phyloP scores from a whole-genome alignment of 176 grass and related monocot species.

The Elaeis guineensis region DNA sequence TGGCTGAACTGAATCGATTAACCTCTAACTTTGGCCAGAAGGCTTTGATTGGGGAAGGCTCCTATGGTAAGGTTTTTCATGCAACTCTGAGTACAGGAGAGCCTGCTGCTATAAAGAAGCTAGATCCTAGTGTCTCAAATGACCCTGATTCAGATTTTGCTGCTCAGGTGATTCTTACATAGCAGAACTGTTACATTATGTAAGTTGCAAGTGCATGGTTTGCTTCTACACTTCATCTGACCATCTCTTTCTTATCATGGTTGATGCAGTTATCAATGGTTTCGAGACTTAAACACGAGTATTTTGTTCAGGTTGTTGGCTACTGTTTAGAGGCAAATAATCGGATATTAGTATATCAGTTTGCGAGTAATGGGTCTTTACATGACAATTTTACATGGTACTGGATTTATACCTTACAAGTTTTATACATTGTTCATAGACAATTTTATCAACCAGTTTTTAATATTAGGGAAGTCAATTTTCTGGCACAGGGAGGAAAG shows the following conservation, averaged over 20 bases:
- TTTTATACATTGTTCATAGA: too few relatives aligned
- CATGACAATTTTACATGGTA: conserved; percentile 85
- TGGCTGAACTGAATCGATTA: conserved; percentile 63
- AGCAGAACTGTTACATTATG: too few relatives aligned
- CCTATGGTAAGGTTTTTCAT: conserved; percentile 80
- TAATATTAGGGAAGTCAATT: not conserved
- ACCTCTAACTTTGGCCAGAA: conserved; percentile 57
- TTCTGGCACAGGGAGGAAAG: conserved; percentile 72
- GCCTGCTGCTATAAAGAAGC: conserved; percentile 59
- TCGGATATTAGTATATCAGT: conserved; percentile 70
- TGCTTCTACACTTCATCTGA: too few relatives aligned
- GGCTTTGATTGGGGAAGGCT: conserved; percentile 77
- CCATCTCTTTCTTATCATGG: not conserved
- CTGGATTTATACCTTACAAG: too few relatives aligned
- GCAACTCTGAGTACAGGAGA: conserved; percentile 57
- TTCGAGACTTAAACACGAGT: conserved; percentile 55
- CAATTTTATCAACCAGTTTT: too few relatives aligned
- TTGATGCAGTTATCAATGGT: conserved; percentile 46
- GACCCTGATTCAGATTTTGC: conserved; percentile 67
- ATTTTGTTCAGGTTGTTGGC: conserved; percentile 66
- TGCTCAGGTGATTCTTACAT: conserved; percentile 33
- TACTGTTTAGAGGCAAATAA: conserved; percentile 88
- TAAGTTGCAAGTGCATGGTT: too few relatives aligned
- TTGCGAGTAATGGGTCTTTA: conserved; percentile 72
- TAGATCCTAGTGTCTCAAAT: conserved; percentile 56